Base-by-base conservation (phyloP, 169 alveolate species). In the Neospora caninum region DNA sequence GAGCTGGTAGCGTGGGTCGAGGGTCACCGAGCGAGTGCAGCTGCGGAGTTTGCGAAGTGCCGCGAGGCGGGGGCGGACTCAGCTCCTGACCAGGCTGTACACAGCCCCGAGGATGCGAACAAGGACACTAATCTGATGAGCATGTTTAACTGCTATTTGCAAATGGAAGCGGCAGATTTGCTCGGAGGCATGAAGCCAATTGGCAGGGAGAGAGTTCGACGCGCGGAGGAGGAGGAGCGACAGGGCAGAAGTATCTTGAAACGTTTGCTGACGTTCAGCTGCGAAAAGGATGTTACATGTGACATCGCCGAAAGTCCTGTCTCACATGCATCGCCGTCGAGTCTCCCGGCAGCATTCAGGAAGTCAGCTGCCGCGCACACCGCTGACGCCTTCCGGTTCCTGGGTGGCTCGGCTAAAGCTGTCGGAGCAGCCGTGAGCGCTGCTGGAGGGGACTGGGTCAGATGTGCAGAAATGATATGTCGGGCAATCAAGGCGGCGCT, bases 1-100 rank as follows among this genome's bases (percentile, higher is more conserved):
- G 99, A 99, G 96, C 96, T 97, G 84, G 87, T 99, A 80, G 97
- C 99, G 64, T 95, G 97, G 92, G 93, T 97, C 49, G 88, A 91
- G 18, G 95, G 84, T 22, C 86, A 78, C 49, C 45, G 49, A 2
- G 45, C 86, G 9, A 25, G 45, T 16, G 22, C 86, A 10, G 9
- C 86, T 6, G 45, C 27, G 86, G 22, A 69, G 13, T 69, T 34
- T 31, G 82, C 82, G 82, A 18, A 18, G 7, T 69, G 13, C 82
- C 34, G 7, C 42, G 38, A 34, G 73, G 27, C 39, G 22, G 38
- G 42, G 42, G 22, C 42, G 82, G 13, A 69, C 6, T 6, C 7
- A 6, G 34, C 7, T 9, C 43, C 45, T 25, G 7, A 10, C 42
- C 39, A 78, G 39, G 86, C 86, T 16, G 86, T 20, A 78, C 20